These are phyloP conservation scores for Cadophora malorum DNA, from an alignment of 2,329 filamentous ascomycete genomes.

Conservation along the genomic window DNA sequence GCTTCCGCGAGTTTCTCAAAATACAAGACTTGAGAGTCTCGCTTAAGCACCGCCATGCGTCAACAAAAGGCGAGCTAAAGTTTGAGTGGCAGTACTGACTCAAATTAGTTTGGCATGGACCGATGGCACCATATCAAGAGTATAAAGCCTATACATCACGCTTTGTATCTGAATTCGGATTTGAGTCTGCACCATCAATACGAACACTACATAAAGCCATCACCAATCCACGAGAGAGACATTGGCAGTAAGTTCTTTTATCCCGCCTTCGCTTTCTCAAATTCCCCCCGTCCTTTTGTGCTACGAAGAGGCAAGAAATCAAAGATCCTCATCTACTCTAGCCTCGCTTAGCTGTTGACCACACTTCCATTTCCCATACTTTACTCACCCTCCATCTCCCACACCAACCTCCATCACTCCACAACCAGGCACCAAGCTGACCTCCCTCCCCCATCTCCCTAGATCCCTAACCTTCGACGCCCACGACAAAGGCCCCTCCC, in stretches of 20 bases:
- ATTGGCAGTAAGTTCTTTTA: slow-evolving; percentile 44
- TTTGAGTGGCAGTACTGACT: not conserved
- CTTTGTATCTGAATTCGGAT: slow-evolving; percentile 62
- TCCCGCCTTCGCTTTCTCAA: no score
- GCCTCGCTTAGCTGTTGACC: slow-evolving; percentile 3
- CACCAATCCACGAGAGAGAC: slow-evolving; percentile 53
- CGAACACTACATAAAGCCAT: slow-evolving; percentile 57
- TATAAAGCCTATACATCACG: slow-evolving; percentile 55
- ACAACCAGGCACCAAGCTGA: not conserved
- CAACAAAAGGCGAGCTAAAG: not conserved
- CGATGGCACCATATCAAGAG: slow-evolving; percentile 59
- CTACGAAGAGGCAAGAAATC: not conserved
- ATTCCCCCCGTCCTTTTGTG: not conserved
- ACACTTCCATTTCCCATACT: not conserved
- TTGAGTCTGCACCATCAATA: slow-evolving; percentile 56
- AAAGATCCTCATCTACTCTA: not conserved
- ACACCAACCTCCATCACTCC: no score
- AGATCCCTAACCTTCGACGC: slow-evolving; percentile 60
- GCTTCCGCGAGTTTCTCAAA: no score
- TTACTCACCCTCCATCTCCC: no score
- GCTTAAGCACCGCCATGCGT: not conserved
- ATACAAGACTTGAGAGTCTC: not conserved
- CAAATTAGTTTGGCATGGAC: slow-evolving; percentile 56
- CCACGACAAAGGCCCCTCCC: slow-evolving; percentile 60
- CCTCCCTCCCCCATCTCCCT: not conserved